Conservation (phyloP, 2,329 filamentous ascomycete species). For the Talaromyces funiculosus region DNA sequence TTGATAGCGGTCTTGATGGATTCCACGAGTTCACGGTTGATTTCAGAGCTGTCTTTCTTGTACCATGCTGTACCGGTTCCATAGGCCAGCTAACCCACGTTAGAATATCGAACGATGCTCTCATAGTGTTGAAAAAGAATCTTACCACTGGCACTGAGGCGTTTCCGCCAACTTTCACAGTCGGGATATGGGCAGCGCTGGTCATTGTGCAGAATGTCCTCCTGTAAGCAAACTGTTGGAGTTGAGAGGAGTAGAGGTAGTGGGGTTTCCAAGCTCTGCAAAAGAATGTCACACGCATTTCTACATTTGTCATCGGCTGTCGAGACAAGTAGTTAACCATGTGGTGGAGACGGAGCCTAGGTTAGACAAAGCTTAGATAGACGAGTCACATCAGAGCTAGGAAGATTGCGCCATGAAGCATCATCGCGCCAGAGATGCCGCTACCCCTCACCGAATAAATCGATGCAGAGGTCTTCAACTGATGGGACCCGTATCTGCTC, state of each 20-base stretch:
- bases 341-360: neutral
- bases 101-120: neutral
- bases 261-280: neutral
- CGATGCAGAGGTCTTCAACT: neutral
- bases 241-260: neutral
- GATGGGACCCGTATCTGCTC: neutral
- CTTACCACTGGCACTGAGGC: conserved; percentile 50
- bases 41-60: conserved; percentile 45
- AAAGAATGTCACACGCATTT: neutral
- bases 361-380: neutral
- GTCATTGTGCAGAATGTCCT: conserved; percentile 19
- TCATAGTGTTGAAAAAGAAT: no score
- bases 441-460: neutral
- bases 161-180: conserved; percentile 52
- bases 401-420: conserved; percentile 2
- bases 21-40: conserved; percentile 53
- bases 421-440: neutral
- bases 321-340: neutral
- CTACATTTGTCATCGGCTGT: neutral
- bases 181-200: conserved; percentile 31
- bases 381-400: neutral
- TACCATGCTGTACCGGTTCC: conserved; percentile 62
- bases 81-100: conserved; percentile 48
- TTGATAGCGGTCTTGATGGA: conserved; percentile 53
- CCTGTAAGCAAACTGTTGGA: neutral